Evolutionary conservation across 169 alveolate species (phyloP), one percentile per base, ranked within the genome.

Genomic region (Nephromyces sp.): DNA sequence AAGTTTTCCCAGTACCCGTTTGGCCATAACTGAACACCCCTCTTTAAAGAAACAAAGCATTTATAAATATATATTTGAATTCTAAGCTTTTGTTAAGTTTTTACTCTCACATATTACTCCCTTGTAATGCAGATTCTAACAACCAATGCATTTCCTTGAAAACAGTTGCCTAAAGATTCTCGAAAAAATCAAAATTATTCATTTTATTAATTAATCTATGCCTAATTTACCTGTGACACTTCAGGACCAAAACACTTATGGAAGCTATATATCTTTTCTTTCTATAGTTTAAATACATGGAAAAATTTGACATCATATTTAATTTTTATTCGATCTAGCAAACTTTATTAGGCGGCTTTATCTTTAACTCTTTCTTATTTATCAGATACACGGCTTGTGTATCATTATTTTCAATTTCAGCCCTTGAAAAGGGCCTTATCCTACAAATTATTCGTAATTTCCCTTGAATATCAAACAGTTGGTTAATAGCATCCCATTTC

Each of bases 1-100:
- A 87, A n/a, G 97, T 90, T 71, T 92, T 92, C 0, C 97, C 97
- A 43, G 92, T 80, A 0, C 95, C 97, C 32, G 97, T 92, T 79
- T 92, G 90, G 0, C 97, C 97, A 80, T 92, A 92, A 21, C 95
- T 94, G 84, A 92, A 92, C 29, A 91, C 62, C 52, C 82, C 64
- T 32, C 82, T 75, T 72, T 32, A 27, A 8, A 3, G 28, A 33
- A 30, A 64, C 65, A 28, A n/a, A 52, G 15, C 6, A 4, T 15
- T 51, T 3, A 33, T 27, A 52, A 28, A 68, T 25, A 35, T 24
- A 29, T 8, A n/a, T 4, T 3, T 8, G 51, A 4, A 28, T 6
- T 6, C 8, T 5, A 43, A 15, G n/a, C n/a, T 43, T 43, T 43
- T 15, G 25, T 43, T 43, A 8, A 30, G 51, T 3, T 2, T 15